These are phyloP conservation scores for Prototheca cutis DNA, from an alignment of 163 green algal species.

Conservation along the genomic window DNA sequence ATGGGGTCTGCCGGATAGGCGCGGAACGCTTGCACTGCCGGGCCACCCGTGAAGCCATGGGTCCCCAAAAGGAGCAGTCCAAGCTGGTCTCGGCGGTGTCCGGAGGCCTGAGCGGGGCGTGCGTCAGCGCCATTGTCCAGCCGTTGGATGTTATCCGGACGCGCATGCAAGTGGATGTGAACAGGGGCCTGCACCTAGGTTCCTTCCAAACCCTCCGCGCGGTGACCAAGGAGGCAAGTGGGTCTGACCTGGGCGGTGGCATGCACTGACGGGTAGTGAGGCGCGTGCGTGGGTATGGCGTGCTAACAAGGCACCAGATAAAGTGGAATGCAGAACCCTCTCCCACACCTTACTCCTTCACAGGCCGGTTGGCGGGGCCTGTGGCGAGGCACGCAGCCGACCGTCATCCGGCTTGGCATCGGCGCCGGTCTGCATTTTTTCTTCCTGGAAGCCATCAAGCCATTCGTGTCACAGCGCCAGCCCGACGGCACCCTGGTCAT, in stretches of 20 bases:
- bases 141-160: conserved; percentile 83
- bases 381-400: conserved; percentile 69
- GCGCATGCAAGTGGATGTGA: conserved; percentile 69
- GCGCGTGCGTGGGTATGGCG: too few species aligned
- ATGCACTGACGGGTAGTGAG: too few species aligned
- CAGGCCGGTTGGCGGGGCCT: conserved; percentile 50
- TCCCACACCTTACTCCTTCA: too few species aligned
- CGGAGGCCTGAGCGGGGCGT: conserved; percentile 45
- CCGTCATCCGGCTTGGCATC: conserved; percentile 60
- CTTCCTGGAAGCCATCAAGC: conserved; percentile 63
- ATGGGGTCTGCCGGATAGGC: too few species aligned
- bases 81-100: conserved; percentile 22
- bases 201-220: conserved; percentile 16
- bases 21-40: too few species aligned
- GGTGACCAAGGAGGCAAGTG: conserved; percentile 18
- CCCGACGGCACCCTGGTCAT: conserved; percentile 4
- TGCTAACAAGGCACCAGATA: too few species aligned
- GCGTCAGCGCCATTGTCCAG: conserved; percentile 68
- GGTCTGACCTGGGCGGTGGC: too few species aligned
- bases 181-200: conserved; percentile 20
- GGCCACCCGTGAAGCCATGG: too few species aligned
- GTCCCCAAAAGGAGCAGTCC: too few species aligned
- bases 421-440: conserved; percentile 73
- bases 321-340: too few species aligned
- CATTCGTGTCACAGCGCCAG: conserved; percentile 15